phyloP scores from a whole-genome alignment of 2,329 filamentous ascomycete species.

The Pestalotiopsis sp. region DNA sequence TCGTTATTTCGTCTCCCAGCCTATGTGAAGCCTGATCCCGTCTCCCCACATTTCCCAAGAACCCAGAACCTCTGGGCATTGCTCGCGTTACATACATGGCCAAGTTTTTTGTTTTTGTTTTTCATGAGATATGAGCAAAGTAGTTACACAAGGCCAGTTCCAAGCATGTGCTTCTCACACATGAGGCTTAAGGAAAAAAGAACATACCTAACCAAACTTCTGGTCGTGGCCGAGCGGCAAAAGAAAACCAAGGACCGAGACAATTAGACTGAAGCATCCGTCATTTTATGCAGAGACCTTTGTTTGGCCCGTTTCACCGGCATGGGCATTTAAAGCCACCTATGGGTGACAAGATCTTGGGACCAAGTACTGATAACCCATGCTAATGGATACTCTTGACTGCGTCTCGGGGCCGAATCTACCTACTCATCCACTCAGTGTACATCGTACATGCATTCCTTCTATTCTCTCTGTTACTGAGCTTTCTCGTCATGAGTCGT shows the following conservation, averaged over 20 bases:
- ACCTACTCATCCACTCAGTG: background rate
- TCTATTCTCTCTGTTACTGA: background rate
- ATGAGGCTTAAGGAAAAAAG: background rate
- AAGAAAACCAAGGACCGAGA: background rate
- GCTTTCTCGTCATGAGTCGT: too few species aligned
- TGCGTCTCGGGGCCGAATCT: background rate
- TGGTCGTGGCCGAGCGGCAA: background rate
- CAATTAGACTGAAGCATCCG: background rate
- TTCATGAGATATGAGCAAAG: background rate
- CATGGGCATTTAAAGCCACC: constrained; percentile 10
- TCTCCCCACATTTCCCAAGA: background rate
- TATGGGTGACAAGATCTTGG: constrained; percentile 11
- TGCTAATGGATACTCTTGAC: background rate
- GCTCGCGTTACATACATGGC: background rate
- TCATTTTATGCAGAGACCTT: constrained; percentile 2
- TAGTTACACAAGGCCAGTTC: background rate
- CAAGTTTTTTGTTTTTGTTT: background rate
- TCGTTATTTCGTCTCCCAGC: background rate
- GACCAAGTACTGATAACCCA: background rate
- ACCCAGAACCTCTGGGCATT: background rate
- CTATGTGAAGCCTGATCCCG: background rate
- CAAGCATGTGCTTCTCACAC: background rate
- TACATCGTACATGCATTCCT: background rate
- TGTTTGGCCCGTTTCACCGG: constrained; percentile 8
- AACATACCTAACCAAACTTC: background rate